Evolutionary conservation across 139 green algal genomes (phyloP).

Genomic region (Tetraselmis striata): DNA sequence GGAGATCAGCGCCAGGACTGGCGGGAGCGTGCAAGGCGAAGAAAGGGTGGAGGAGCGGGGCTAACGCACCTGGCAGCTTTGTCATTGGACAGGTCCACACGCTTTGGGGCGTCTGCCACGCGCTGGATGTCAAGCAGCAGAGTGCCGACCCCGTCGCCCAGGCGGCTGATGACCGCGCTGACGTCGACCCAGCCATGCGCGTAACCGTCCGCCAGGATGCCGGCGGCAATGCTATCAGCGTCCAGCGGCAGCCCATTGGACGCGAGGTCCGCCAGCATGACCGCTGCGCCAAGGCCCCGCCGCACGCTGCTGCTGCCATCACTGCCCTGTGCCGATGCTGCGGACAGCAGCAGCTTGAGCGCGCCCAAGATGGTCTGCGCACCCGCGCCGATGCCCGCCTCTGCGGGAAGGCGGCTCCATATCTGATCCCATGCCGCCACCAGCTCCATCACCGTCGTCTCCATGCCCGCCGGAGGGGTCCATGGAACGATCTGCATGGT

Average conservation of each 20-base stretch:
- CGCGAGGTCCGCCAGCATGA: constrained; percentile 58
- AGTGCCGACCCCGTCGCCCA: constrained; percentile 46
- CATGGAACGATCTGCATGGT: neutral
- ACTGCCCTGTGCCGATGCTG: no score
- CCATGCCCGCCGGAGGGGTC: neutral
- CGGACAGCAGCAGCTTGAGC: neutral
- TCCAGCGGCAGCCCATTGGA: constrained; percentile 65
- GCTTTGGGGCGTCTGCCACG: constrained; percentile 51
- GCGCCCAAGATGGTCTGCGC: neutral
- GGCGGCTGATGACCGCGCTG: constrained; percentile 42
- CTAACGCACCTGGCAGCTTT: constrained; percentile 44
- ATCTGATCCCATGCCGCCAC: neutral
- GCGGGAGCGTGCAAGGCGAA: neutral
- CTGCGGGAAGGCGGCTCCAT: neutral
- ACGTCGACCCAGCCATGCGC: constrained; percentile 33
- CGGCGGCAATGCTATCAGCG: constrained; percentile 71
- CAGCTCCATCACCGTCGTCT: neutral
- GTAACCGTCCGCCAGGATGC: constrained; percentile 67
- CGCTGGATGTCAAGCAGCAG: constrained; percentile 62
- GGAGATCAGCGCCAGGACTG: neutral
- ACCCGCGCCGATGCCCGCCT: neutral
- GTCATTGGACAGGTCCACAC: constrained; percentile 79
- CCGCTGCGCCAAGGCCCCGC: constrained; percentile 46
- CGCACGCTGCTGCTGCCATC: neutral
- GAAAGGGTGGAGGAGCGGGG: neutral